Percentiles rank a stretch among this genome's conserved stretches.
These are phyloP conservation scores for Circinella minor DNA, from an alignment of 371 early-diverging fungal species.

Conservation along the genomic window DNA sequence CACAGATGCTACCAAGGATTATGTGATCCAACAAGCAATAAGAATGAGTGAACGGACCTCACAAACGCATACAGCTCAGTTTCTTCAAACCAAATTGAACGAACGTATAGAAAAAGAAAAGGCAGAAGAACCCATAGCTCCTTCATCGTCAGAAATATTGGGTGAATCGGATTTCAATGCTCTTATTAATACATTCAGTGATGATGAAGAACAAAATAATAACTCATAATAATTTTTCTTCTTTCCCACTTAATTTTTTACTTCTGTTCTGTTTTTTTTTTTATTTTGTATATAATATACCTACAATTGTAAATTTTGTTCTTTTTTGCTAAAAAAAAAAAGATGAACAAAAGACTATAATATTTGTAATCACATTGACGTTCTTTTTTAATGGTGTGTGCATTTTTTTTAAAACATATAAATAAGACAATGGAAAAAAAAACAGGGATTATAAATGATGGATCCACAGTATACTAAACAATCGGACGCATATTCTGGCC, in stretches of 20 bases:
- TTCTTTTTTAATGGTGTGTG: too few relatives aligned
- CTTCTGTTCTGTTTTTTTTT: neutral
- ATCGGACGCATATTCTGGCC: constrained; percentile 21
- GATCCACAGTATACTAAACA: neutral
- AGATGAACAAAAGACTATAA: too few relatives aligned
- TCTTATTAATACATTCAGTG: constrained; percentile 42
- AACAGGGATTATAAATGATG: too few relatives aligned
- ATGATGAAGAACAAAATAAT: constrained; percentile 35
- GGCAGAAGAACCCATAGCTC: neutral
- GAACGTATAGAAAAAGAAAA: constrained; percentile 11
- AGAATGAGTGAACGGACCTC: constrained; percentile 37
- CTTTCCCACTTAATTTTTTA: neutral
- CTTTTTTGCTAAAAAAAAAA: too few relatives aligned
- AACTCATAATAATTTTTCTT: neutral
- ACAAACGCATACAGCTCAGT: constrained; percentile 21
- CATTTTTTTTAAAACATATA: too few relatives aligned
- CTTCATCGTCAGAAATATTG: constrained; percentile 6
- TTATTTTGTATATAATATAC: neutral
- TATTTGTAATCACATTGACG: too few relatives aligned
- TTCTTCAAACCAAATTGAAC: constrained; percentile 17
- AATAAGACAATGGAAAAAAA: too few relatives aligned
- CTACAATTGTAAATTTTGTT: too few relatives aligned
- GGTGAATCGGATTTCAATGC: constrained; percentile 32
- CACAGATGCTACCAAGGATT: constrained; percentile 33
- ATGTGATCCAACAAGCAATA: constrained; percentile 35